phyloP scores from a whole-genome alignment of 2,329 filamentous ascomycete genomes.

The Penicillium sp. region DNA sequence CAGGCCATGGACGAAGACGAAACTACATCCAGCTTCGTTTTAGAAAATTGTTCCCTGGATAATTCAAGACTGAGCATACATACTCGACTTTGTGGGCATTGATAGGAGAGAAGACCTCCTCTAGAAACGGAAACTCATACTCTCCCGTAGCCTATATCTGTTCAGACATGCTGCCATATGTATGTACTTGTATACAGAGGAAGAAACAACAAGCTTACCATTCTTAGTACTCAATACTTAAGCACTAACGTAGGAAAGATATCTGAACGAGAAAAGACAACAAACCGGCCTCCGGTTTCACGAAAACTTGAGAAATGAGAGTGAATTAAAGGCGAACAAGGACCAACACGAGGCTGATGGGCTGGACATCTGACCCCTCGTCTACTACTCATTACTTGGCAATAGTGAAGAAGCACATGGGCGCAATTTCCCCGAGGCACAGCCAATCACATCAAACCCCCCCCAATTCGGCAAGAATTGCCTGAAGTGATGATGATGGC shows the following conservation, averaged over 20 bases:
- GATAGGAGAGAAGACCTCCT: conserved; percentile 29
- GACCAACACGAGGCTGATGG: neutral
- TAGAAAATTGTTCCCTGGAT: neutral
- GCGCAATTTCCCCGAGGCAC: neutral
- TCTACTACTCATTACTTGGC: conserved; percentile 8
- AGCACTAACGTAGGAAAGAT: too few relatives aligned
- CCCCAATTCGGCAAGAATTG: conserved; percentile 13
- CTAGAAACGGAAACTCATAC: conserved; percentile 33
- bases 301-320: neutral
- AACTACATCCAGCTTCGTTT: conserved; percentile 11
- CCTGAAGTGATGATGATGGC: conserved; percentile 5
- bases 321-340: neutral
- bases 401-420: neutral
- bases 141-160: conserved; percentile 15
- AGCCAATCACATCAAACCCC: conserved; percentile 9
- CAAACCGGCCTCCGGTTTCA: neutral
- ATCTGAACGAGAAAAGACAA: neutral
- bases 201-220: neutral
- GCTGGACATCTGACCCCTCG: conserved; percentile 10
- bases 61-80: neutral
- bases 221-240: neutral
- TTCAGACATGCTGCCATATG: neutral
- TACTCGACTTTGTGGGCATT: conserved; percentile 32
- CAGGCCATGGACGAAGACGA: conserved; percentile 35
- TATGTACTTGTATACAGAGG: neutral